phyloP scores from a whole-genome alignment of 2,329 filamentous ascomycete species.

The Sphaerostilbella broomeana region DNA sequence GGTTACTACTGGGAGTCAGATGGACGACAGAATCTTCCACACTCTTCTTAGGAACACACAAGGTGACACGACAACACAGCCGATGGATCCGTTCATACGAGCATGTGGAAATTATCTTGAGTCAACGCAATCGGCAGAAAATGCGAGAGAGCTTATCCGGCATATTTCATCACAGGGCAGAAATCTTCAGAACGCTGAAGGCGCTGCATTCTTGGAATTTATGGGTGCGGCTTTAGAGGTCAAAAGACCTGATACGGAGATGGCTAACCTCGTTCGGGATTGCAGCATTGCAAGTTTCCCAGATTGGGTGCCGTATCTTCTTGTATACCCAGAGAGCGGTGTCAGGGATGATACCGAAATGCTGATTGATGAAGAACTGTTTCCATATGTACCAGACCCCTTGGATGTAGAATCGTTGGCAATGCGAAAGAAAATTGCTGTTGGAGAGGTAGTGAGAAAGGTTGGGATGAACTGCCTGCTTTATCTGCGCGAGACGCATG shows the following conservation, averaged over 20 bases:
- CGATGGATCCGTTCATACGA: conserved; percentile 51
- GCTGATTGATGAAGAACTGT: conserved; percentile 40
- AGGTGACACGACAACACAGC: conserved; percentile 34
- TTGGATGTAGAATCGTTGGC: conserved; percentile 25
- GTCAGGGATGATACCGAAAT: conserved; percentile 37
- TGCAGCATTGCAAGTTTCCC: conserved; percentile 26
- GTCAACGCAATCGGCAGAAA: conserved; percentile 27
- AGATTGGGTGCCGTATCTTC: conserved; percentile 45
- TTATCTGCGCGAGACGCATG: conserved; percentile 41
- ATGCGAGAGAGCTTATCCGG: conserved; percentile 34
- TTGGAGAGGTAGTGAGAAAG: conserved; percentile 27
- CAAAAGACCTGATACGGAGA: conserved; percentile 23
- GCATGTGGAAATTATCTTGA: conserved; percentile 49
- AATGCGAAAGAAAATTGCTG: conserved; percentile 7
- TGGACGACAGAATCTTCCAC: conserved; percentile 46
- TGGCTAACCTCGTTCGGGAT: conserved; percentile 16
- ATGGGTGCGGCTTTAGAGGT: conserved; percentile 25
- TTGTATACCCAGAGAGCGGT: conserved; percentile 39
- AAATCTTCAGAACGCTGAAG: conserved; percentile 41
- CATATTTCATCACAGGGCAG: conserved; percentile 40
- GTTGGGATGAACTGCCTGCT: conserved; percentile 40
- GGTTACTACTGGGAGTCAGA: conserved; percentile 42
- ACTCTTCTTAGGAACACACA: conserved; percentile 50
- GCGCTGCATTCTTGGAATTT: conserved; percentile 42
- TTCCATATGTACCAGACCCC: conserved; percentile 24